Conservation (phyloP, 169 alveolate genomes). For the Babesia ovis region DNA sequence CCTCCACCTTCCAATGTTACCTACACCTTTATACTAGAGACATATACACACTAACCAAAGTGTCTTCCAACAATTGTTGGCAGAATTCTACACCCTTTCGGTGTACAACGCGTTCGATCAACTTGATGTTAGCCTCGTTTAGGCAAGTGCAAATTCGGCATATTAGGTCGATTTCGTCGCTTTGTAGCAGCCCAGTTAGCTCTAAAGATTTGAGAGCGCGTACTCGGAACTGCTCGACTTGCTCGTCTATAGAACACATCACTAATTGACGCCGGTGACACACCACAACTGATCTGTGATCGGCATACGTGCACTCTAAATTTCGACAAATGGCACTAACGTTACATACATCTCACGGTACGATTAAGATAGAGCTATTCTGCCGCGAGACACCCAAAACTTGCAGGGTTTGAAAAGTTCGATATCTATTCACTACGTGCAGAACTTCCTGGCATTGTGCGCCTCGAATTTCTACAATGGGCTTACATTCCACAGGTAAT, state of each 20-base stretch:
- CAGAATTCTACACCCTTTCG: constrained; percentile 63
- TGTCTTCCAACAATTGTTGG: constrained; percentile 45
- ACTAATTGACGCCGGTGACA: background rate
- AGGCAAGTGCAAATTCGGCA: constrained; percentile 56
- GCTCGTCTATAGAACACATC: constrained; percentile 45
- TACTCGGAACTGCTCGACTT: constrained; percentile 30
- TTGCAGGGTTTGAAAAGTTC: constrained; percentile 68
- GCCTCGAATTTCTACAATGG: constrained; percentile 78
- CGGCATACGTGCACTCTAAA: background rate
- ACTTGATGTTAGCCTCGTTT: constrained; percentile 60
- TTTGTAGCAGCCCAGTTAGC: constrained; percentile 38
- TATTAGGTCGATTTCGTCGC: constrained; percentile 66
- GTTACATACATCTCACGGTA: constrained; percentile 79
- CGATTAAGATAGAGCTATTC: constrained; percentile 78
- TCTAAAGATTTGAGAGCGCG: constrained; percentile 42
- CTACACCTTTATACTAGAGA: background rate
- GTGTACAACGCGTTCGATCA: constrained; percentile 68
- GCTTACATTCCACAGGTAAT: constrained; percentile 71
- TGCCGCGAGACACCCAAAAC: constrained; percentile 82
- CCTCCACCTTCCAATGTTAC: constrained; percentile 58
- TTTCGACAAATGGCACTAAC: constrained; percentile 75
- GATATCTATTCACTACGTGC: background rate
- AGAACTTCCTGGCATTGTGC: constrained; percentile 80
- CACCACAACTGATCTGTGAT: constrained; percentile 8
- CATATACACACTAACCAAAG: constrained; percentile 33